These are phyloP conservation scores for Xylariaceae sp. DNA, from an alignment of 2,329 filamentous ascomycete species.

Conservation along the genomic window DNA sequence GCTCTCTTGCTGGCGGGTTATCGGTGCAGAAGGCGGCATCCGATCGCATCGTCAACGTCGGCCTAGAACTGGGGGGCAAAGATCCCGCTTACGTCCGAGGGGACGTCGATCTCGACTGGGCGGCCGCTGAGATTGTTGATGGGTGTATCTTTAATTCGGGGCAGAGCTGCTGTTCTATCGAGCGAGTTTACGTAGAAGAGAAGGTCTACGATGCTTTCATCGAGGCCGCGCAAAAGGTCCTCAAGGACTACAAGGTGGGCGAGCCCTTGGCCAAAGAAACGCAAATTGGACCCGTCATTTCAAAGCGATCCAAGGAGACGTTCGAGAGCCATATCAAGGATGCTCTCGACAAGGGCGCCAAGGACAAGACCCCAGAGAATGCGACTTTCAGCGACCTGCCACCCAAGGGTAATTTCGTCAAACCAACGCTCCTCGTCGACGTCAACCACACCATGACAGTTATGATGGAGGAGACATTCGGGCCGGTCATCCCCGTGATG, in stretches of 20 bases:
- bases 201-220: slow-evolving; percentile 81
- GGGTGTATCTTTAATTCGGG: slow-evolving; percentile 97
- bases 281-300: slow-evolving; percentile 85
- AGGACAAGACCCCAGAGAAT: slow-evolving; percentile 79
- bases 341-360: slow-evolving; percentile 77
- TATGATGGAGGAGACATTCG: slow-evolving; percentile 94
- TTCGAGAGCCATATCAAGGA: slow-evolving; percentile 79
- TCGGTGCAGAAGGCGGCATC: slow-evolving; percentile 81
- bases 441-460: slow-evolving; percentile 80
- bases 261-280: slow-evolving; percentile 77
- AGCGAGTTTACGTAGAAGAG: slow-evolving; percentile 86
- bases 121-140: slow-evolving; percentile 89
- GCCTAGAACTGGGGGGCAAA: slow-evolving; percentile 89
- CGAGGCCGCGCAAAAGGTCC: slow-evolving; percentile 70
- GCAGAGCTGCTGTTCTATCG: slow-evolving; percentile 94
- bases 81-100: slow-evolving; percentile 85
- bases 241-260: slow-evolving; percentile 80
- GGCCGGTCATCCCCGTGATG: slow-evolving; percentile 86
- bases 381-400: slow-evolving; percentile 69
- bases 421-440: slow-evolving; percentile 74
- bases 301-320: slow-evolving; percentile 68
- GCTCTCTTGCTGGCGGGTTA: slow-evolving; percentile 82
- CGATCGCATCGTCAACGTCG: slow-evolving; percentile 79
- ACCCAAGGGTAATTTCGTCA: slow-evolving; percentile 80
- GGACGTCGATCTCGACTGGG: slow-evolving; percentile 88